These are phyloP conservation scores for Copromyces sp. DNA, from an alignment of 495 filamentous ascomycete genomes.

Conservation along the genomic window DNA sequence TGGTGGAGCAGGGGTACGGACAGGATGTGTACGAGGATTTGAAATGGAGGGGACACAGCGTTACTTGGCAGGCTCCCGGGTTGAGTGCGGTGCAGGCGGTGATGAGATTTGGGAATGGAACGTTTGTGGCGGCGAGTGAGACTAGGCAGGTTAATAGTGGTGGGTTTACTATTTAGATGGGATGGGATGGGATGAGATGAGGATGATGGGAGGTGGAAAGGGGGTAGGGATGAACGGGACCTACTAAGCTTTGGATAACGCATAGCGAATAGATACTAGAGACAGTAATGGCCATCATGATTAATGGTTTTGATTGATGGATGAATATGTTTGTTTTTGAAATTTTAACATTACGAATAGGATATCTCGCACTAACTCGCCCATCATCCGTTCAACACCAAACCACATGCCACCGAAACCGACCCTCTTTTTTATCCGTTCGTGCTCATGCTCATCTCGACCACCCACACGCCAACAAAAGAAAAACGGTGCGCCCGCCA, in stretches of 20 bases:
- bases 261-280: not conserved
- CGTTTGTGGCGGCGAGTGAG: conserved; percentile 49
- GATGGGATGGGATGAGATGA: not conserved
- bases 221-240: not conserved
- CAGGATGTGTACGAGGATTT: conserved; percentile 56
- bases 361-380: not conserved
- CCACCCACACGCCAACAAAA: not conserved
- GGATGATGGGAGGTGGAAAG: no score
- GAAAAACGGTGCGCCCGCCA: not conserved
- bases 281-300: not conserved
- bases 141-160: conserved; percentile 66
- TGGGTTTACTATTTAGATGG: conserved; percentile 51
- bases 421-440: not conserved
- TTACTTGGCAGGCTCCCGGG: conserved; percentile 57
- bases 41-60: conserved; percentile 56
- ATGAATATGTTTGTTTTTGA: not conserved
- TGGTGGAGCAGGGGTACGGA: conserved; percentile 63
- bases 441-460: not conserved
- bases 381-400: not conserved
- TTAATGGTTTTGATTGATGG: not conserved
- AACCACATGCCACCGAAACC: not conserved
- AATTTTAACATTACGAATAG: not conserved
- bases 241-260: not conserved
- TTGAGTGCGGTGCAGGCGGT: conserved; percentile 64
- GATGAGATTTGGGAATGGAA: conserved; percentile 57